Percentiles rank a stretch among this genome's conserved stretches.
These are phyloP conservation scores for Penicillium odoratum DNA, from an alignment of 495 filamentous ascomycete genomes.

Conservation along the genomic window DNA sequence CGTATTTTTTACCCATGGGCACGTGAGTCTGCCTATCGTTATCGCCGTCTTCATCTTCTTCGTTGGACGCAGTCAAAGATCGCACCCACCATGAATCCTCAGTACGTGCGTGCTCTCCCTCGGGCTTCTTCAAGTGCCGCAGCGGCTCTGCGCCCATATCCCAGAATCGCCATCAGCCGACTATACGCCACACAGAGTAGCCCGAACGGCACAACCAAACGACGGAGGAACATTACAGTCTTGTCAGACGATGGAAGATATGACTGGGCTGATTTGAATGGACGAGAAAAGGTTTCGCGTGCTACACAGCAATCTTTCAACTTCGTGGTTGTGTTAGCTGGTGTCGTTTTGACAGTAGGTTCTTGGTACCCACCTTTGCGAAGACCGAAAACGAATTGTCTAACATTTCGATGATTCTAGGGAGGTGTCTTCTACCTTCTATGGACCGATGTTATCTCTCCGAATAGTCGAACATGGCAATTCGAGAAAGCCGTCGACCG, in stretches of 20 bases:
- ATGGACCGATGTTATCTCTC: constrained; percentile 83
- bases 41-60: constrained; percentile 10
- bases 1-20: constrained; percentile 10
- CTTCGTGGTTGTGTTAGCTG: constrained; percentile 72
- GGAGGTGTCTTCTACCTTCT: constrained; percentile 74
- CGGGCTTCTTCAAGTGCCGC: constrained; percentile 16
- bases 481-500: constrained; percentile 86
- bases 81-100: constrained; percentile 21
- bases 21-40: constrained; percentile 22
- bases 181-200: constrained; percentile 57
- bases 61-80: not conserved
- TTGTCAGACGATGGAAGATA: constrained; percentile 80
- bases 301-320: constrained; percentile 91
- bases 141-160: constrained; percentile 13
- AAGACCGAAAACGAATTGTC: not conserved
- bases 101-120: constrained; percentile 21
- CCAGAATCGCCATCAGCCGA: constrained; percentile 30
- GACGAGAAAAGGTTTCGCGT: constrained; percentile 75
- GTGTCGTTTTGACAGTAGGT: constrained; percentile 66
- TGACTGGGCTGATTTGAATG: constrained; percentile 73
- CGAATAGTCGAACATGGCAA: constrained; percentile 79
- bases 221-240: constrained; percentile 69
- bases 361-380: not conserved
- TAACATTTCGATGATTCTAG: constrained; percentile 41
- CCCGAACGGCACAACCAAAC: constrained; percentile 34